Conservation (phyloP, 768 basidiomycete genomes). For the Dentipellis fragilis region DNA sequence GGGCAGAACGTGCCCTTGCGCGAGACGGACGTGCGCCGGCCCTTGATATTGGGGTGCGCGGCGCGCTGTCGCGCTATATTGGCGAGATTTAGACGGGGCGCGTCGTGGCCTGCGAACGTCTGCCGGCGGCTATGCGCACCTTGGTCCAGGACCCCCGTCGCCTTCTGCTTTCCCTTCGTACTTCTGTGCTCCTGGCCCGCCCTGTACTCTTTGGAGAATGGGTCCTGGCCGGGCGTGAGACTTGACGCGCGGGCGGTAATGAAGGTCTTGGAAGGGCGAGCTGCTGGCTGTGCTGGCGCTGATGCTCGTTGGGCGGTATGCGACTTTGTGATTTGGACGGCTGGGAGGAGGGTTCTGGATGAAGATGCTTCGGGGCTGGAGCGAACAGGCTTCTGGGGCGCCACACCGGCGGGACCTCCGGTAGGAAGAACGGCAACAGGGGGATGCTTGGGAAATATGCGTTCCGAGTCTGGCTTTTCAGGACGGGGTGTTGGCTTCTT, state of each 20-base stretch:
- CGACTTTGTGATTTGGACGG: neutral
- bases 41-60: conserved; percentile 35
- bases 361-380: neutral
- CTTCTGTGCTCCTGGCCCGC: no score
- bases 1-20: conserved; percentile 10
- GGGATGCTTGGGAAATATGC: no score
- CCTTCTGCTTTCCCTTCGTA: neutral
- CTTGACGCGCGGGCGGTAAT: neutral
- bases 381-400: neutral
- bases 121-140: neutral
- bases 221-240: neutral
- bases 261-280: neutral
- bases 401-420: no score
- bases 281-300: neutral
- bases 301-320: neutral
- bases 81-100: neutral
- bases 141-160: neutral
- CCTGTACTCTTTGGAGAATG: neutral
- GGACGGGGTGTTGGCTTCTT: no score
- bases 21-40: conserved; percentile 26
- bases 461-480: no score
- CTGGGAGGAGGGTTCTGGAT: neutral
- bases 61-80: conserved; percentile 24
- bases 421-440: no score
- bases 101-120: neutral